Evolutionary conservation across 768 basidiomycete species (phyloP).

Genomic region (Boletus vermiculosoides): DNA sequence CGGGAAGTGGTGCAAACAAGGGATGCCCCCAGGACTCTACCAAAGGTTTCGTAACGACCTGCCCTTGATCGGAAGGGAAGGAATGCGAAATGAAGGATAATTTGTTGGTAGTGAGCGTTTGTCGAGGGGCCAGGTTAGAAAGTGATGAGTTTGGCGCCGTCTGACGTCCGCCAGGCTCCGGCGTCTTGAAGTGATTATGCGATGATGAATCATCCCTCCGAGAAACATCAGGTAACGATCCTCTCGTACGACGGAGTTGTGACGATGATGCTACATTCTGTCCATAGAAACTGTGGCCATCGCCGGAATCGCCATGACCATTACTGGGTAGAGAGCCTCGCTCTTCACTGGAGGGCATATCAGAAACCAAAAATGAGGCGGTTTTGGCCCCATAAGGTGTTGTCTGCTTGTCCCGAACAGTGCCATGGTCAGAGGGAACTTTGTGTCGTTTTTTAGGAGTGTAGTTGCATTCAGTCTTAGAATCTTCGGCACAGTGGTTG

Average conservation of each 20-base stretch:
- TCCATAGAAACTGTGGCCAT: slow-evolving; percentile 46
- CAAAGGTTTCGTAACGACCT: slow-evolving; percentile 39
- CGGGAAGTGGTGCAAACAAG: slow-evolving; percentile 59
- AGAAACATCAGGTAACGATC: slow-evolving; percentile 25
- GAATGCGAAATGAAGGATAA: slow-evolving; percentile 48
- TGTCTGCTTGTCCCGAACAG: slow-evolving; percentile 36
- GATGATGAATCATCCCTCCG: slow-evolving; percentile 18
- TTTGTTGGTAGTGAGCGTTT: slow-evolving; percentile 23
- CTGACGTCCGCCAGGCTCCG: slow-evolving; percentile 25
- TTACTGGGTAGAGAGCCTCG: slow-evolving; percentile 11
- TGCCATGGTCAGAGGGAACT: slow-evolving; percentile 43
- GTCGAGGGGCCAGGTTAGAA: slow-evolving; percentile 24
- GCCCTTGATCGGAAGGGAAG: slow-evolving; percentile 38
- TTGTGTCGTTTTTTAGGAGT: slow-evolving; percentile 70
- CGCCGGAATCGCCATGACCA: slow-evolving; percentile 26
- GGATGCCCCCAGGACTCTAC: slow-evolving; percentile 61
- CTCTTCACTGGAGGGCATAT: slow-evolving; percentile 36
- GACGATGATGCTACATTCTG: slow-evolving; percentile 45
- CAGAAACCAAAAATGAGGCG: slow-evolving; percentile 48
- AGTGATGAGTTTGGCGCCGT: slow-evolving; percentile 20
- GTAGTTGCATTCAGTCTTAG: slow-evolving; percentile 62
- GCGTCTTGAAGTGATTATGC: slow-evolving; percentile 18
- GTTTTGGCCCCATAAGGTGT: slow-evolving; percentile 46
- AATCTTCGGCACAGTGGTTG: slow-evolving; percentile 57
- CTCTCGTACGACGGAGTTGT: slow-evolving; percentile 21